Percentiles rank a stretch among this genome's conserved stretches.
These are phyloP conservation scores for Kernera saxatilis DNA, from an alignment of 345 rosid genomes.

Conservation along the genomic window DNA sequence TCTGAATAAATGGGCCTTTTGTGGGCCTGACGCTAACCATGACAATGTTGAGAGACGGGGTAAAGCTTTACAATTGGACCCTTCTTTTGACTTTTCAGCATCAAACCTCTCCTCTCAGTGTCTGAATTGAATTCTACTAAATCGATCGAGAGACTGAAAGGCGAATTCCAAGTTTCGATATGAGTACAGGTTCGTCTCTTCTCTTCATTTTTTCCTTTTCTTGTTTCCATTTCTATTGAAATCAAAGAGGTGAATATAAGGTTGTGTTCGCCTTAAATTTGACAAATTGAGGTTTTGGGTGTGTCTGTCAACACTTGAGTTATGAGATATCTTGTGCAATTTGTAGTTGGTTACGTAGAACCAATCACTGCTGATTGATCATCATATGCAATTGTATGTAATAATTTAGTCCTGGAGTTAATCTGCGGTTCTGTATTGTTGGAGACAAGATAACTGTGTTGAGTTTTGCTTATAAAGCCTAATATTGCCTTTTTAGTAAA, in stretches of 20 bases:
- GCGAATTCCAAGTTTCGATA: background rate
- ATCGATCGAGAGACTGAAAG: background rate
- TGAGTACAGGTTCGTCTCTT: slow-evolving; percentile 28
- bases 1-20: background rate
- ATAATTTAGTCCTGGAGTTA: background rate
- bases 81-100: background rate
- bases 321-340: background rate
- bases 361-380: background rate
- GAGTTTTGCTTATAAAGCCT: background rate
- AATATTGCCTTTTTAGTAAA: background rate
- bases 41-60: background rate
- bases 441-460: background rate
- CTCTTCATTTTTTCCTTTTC: background rate
- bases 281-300: background rate
- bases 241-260: background rate
- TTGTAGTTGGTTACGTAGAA: background rate
- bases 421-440: background rate
- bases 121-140: background rate
- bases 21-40: background rate
- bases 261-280: background rate
- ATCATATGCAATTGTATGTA: background rate
- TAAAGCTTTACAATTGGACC: background rate
- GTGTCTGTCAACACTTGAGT: background rate
- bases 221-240: background rate
- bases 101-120: background rate